phyloP scores from a whole-genome alignment of 2,329 filamentous ascomycete species.

The Aspergillus carbonarius region DNA sequence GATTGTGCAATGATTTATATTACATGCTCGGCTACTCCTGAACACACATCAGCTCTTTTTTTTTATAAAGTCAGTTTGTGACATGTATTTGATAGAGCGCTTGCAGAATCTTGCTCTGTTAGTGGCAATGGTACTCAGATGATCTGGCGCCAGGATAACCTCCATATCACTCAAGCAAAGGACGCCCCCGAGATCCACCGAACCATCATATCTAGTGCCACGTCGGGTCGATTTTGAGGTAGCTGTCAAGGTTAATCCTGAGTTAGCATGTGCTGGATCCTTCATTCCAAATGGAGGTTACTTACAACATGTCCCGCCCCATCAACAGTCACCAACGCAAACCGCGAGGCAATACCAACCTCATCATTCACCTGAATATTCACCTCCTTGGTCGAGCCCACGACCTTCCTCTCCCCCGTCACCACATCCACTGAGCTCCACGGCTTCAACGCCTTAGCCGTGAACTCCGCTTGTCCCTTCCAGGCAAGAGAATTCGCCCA shows the following conservation, averaged over 20 bases:
- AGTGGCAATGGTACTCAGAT: too few relatives aligned
- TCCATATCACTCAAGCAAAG: too few relatives aligned
- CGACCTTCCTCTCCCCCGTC: constrained; percentile 5
- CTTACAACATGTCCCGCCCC: constrained; percentile 17
- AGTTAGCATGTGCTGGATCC: too few relatives aligned
- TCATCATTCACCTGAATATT: neutral
- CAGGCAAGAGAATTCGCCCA: constrained; percentile 25
- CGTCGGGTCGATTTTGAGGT: constrained; percentile 13
- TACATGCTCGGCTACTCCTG: too few relatives aligned
- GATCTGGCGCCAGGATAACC: too few relatives aligned
- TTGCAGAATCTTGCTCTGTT: too few relatives aligned
- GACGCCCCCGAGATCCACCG: constrained; percentile 30
- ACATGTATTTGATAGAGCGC: too few relatives aligned
- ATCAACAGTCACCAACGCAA: constrained; percentile 18
- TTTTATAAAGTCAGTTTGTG: too few relatives aligned
- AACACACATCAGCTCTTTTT: too few relatives aligned
- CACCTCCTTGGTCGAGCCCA: constrained; percentile 12
- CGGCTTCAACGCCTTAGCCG: constrained; percentile 14
- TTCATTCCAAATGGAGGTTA: neutral
- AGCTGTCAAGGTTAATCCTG: neutral
- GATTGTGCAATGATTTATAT: too few relatives aligned
- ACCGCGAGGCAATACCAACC: neutral
- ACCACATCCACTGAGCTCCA: constrained; percentile 15
- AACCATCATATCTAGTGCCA: constrained; percentile 17
- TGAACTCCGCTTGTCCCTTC: constrained; percentile 26